Evolutionary conservation across 352 stramenopile species (phyloP), one percentile per base, ranked within the genome.

Genomic region (Phytophthora parvispora): DNA sequence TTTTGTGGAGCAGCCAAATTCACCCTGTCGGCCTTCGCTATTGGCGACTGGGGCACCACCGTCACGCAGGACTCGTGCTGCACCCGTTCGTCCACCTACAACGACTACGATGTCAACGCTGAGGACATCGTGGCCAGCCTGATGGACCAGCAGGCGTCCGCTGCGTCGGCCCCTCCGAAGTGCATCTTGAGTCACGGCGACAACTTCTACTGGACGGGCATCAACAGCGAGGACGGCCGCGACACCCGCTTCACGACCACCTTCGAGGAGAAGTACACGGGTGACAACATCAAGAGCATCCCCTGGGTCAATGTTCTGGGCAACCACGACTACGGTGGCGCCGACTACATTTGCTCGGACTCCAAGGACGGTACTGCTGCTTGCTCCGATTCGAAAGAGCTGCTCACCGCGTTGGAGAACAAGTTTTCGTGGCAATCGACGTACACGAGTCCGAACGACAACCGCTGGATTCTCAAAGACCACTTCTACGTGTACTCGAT

Each of bases 11-110:
- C 61, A 54, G 72, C 65, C 58, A 74, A 67, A 24, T 92, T 75
- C 72, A 81, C 82, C 31, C 60, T 93, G 4, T 72, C 79, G 12
- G 83, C 83, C 25, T 93, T 88, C 28, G 86, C 84, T 18, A 90
- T 93, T 22, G 86, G 86, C 12, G 86, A 93, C 67, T 94, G 86
- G 86, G 86, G 86, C 15, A 88, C 83, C 6, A 94, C 86, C 25
- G 70, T 80, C 53, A 71, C 64, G 24, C 61, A 80, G 24, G 84
- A 89, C 75, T 94, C 86, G 69, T 94, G 86, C 70, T 94, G 86
- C 77, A 86, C 81, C 45, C 81, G 83, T 28, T 83, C 82, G 48
- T 83, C 69, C 10, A 83, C 82, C 12, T 80, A 81, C 81, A 83
- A 77, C 25, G 84, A 90, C 67, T 73, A 87, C 25, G 84, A 92